Base-by-base conservation (phyloP, 108 stramenopile species). In the Skeletonema potamos region DNA sequence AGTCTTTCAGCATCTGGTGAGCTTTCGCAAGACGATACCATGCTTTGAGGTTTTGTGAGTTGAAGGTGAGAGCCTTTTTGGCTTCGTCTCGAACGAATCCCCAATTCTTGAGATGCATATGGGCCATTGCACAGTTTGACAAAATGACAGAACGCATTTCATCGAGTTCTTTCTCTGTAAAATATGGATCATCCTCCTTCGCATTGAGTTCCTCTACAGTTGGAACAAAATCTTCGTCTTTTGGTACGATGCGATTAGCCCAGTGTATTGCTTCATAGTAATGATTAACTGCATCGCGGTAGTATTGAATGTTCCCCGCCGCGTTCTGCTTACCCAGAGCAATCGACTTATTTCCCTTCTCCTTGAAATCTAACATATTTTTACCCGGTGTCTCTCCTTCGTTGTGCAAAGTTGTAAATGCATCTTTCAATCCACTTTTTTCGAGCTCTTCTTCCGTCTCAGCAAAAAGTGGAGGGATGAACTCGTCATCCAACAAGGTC, bases 11-110 rank as follows among this genome's bases (percentile, higher is more conserved):
- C 85, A 85, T 87, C 68, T 93, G 88, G 36, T 93, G 44, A 6
- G 95, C 88, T 72, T 91, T 92, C 7, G 95, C 92, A 15, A 93
- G 77, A n/a, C 95, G 87, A 67, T 84, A 96, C 85, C 87, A 89
- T 56, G 90, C 89, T 78, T 96, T 96, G 81, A 92, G 77, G 71
- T 96, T 96, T 11, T 76, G 61, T 18, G 87, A 44, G 67, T 93
- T 83, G 68, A 81, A 89, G 3, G 29, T 37, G 10, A 95, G 43
- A 18, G 94, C 67, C 73, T 73, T 73, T 48, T 83, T 86, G 30
- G 81, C 51, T 65, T 96, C 91, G 44, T 90, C 88, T 22, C 89
- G 77, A 8, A 86, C 89, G 78, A 62, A 75, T 34, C 95, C 95
- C 92, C 92, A 96, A 70, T 96, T 96, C 63, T 92, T 92, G 30